phyloP scores from a whole-genome alignment of 1,139 yeast species.

The Blastobotrys buckinghamii region DNA sequence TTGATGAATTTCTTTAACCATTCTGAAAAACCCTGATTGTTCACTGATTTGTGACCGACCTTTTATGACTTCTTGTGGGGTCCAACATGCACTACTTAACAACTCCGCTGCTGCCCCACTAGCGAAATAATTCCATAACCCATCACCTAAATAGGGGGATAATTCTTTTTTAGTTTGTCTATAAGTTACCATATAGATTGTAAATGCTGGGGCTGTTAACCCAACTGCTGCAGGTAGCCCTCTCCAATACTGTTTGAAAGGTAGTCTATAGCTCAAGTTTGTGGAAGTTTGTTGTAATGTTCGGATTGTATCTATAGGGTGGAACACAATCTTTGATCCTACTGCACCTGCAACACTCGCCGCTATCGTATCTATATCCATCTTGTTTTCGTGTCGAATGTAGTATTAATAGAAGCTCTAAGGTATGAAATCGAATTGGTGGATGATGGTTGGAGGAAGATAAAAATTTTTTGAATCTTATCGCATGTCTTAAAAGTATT shows the following conservation, averaged over 20 bases:
- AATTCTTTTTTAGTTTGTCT: slow-evolving; percentile 36
- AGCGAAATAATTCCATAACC: slow-evolving; percentile 33
- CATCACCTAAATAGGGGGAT: slow-evolving; percentile 35
- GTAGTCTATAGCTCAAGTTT: slow-evolving; percentile 32
- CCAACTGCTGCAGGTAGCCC: slow-evolving; percentile 38
- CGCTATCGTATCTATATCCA: not conserved
- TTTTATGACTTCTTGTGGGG: slow-evolving; percentile 42
- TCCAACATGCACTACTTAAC: slow-evolving; percentile 39
- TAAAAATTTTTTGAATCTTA: too few relatives aligned
- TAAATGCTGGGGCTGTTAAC: slow-evolving; percentile 40
- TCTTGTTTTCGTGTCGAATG: not conserved
- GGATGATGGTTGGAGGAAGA: too few relatives aligned
- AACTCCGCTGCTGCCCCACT: slow-evolving; percentile 39
- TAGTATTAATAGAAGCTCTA: too few relatives aligned
- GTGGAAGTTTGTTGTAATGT: slow-evolving; percentile 39
- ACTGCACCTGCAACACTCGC: slow-evolving; percentile 29
- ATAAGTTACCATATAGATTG: slow-evolving; percentile 39
- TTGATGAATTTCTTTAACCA: slow-evolving; percentile 22
- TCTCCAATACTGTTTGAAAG: slow-evolving; percentile 37
- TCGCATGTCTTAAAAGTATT: too few relatives aligned
- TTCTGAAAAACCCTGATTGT: not conserved
- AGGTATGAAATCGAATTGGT: too few relatives aligned
- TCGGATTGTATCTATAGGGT: slow-evolving; percentile 38
- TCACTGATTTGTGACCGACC: slow-evolving; percentile 38
- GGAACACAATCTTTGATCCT: slow-evolving; percentile 33